Evolutionary conservation across 352 stramenopile genomes (phyloP).

Genomic region (Phytophthora melonis): DNA sequence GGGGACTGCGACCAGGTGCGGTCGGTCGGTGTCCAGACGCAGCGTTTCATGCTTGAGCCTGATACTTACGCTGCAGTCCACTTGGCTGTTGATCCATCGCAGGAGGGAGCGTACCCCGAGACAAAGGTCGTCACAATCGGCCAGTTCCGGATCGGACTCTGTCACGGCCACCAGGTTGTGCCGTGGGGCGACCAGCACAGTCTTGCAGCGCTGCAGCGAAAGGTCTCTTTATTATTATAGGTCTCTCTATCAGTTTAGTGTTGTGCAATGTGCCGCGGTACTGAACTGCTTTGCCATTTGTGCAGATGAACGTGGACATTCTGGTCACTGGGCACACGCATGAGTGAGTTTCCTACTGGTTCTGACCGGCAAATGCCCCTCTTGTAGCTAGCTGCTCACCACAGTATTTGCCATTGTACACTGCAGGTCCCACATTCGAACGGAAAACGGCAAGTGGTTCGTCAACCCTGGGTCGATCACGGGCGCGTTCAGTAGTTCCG

Average conservation of each 20-base stretch:
- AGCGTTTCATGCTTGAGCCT: background rate
- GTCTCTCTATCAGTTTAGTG: slow-evolving; percentile 23
- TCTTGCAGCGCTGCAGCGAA: slow-evolving; percentile 90
- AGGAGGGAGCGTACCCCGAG: slow-evolving; percentile 93
- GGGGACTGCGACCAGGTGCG: slow-evolving; percentile 95
- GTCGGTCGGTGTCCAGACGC: background rate
- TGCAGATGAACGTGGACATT: slow-evolving; percentile 97
- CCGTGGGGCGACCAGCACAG: slow-evolving; percentile 91
- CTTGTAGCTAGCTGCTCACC: background rate
- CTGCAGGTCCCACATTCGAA: slow-evolving; percentile 87
- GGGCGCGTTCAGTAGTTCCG: slow-evolving; percentile 92
- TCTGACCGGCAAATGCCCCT: background rate
- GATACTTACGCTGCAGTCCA: background rate
- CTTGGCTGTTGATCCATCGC: background rate
- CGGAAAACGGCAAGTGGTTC: slow-evolving; percentile 96
- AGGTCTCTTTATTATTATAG: slow-evolving; percentile 67
- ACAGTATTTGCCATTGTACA: background rate
- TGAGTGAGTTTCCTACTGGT: slow-evolving; percentile 58
- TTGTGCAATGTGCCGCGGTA: background rate
- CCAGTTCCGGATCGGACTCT: slow-evolving; percentile 97
- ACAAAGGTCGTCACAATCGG: slow-evolving; percentile 96
- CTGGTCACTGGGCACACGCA: slow-evolving; percentile 97
- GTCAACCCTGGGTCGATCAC: slow-evolving; percentile 98
- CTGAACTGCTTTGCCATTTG: slow-evolving; percentile 3
- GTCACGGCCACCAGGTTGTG: slow-evolving; percentile 98